Conservation (phyloP, 441 rosid species). For the Geranium incanum region DNA sequence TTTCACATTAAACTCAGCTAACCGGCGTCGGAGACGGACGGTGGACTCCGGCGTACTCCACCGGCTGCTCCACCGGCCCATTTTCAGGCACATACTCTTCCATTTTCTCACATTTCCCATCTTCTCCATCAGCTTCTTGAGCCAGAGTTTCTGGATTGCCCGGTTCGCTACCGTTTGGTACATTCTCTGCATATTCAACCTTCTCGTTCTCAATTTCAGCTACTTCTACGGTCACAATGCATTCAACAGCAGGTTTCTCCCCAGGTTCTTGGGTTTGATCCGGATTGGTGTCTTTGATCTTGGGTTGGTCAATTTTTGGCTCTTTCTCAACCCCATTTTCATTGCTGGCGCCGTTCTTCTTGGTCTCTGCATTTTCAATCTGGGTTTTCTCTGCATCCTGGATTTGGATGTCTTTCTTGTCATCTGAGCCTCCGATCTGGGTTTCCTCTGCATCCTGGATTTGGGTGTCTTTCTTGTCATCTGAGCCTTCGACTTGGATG, state of each 20-base stretch:
- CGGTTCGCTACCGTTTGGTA: too few relatives aligned
- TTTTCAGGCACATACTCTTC: constrained; percentile 32
- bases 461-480: constrained; percentile 45
- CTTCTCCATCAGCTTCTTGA: constrained; percentile 23
- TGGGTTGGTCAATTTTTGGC: constrained; percentile 18
- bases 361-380: constrained; percentile 22
- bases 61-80: constrained; percentile 27
- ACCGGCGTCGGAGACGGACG: constrained; percentile 27
- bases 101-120: constrained; percentile 24
- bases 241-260: constrained; percentile 3
- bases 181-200: too few relatives aligned
- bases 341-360: constrained; percentile 16
- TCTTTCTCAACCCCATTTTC: constrained; percentile 22
- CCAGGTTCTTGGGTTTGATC: constrained; percentile 17
- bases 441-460: constrained; percentile 28
- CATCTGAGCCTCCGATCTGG: constrained; percentile 11
- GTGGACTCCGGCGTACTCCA: constrained; percentile 21
- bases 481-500: constrained; percentile 19
- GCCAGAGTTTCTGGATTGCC: background rate
- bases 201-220: background rate
- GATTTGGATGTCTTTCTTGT: constrained; percentile 36
- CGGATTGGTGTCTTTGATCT: constrained; percentile 22
- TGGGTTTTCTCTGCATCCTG: constrained; percentile 28
- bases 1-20: constrained; percentile 25
- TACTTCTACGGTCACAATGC: constrained; percentile 20